A percentile compares a stretch with the other conserved stretches of the same genome.
These are phyloP conservation scores for Penicillium italicum DNA, from an alignment of 2,329 filamentous ascomycete species.

Conservation along the genomic window DNA sequence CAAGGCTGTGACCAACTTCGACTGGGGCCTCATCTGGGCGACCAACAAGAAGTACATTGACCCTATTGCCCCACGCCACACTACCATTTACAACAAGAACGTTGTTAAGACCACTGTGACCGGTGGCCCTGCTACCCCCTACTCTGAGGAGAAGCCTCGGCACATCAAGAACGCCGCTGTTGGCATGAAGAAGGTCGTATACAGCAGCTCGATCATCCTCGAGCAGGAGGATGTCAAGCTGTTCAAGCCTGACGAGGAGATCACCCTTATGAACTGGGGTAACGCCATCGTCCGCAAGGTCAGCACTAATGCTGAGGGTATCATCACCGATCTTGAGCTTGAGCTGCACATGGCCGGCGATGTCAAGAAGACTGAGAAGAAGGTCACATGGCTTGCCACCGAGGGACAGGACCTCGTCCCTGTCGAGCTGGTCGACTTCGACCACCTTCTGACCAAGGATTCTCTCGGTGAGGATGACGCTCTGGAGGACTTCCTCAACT, in stretches of 20 bases:
- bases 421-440: slow-evolving; percentile 88
- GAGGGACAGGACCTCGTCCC: slow-evolving; percentile 72
- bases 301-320: slow-evolving; percentile 48
- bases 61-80: slow-evolving; percentile 69
- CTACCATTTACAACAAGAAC: slow-evolving; percentile 67
- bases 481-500: slow-evolving; percentile 77
- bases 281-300: slow-evolving; percentile 51
- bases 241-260: slow-evolving; percentile 82
- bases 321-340: slow-evolving; percentile 68
- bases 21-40: slow-evolving; percentile 50
- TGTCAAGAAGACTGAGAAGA: slow-evolving; percentile 93
- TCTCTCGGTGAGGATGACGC: slow-evolving; percentile 85
- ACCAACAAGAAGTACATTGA: slow-evolving; percentile 80
- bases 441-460: slow-evolving; percentile 93
- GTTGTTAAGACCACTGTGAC: slow-evolving; percentile 67
- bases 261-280: slow-evolving; percentile 96
- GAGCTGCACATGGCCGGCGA: slow-evolving; percentile 91
- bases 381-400: slow-evolving; percentile 86
- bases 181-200: slow-evolving; percentile 80
- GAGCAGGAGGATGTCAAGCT: slow-evolving; percentile 82
- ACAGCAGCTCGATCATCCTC: slow-evolving; percentile 69
- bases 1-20: slow-evolving; percentile 49
- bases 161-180: slow-evolving; percentile 85
- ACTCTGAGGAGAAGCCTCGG: slow-evolving; percentile 73
- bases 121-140: slow-evolving; percentile 60